Conservation (phyloP, 371 early-diverging fungal genomes). For the Agmasoma carcini region DNA sequence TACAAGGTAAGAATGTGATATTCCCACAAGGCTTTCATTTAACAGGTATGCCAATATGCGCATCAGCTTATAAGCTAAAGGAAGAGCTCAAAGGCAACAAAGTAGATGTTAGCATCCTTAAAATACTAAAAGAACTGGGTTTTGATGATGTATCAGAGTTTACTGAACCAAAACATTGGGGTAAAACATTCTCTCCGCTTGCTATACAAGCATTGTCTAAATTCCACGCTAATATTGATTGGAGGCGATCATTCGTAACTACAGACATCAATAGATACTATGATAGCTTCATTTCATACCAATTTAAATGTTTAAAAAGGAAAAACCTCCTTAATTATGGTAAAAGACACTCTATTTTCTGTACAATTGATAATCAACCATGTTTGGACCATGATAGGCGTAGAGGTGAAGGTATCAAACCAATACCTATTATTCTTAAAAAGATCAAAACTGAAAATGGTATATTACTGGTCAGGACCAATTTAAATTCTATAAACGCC, state of each 20-base stretch:
- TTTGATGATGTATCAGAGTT: slow-evolving; percentile 83
- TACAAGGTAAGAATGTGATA: slow-evolving; percentile 78
- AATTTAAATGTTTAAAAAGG: slow-evolving; percentile 74
- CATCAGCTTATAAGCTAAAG: slow-evolving; percentile 85
- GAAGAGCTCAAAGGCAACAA: slow-evolving; percentile 65
- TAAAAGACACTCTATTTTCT: slow-evolving; percentile 91
- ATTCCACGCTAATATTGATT: slow-evolving; percentile 80
- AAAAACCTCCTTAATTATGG: slow-evolving; percentile 79
- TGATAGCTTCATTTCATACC: slow-evolving; percentile 96
- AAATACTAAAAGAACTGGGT: slow-evolving; percentile 80
- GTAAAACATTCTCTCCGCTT: slow-evolving; percentile 78
- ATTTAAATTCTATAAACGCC: not conserved
- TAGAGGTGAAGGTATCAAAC: slow-evolving; percentile 86
- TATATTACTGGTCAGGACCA: slow-evolving; percentile 14
- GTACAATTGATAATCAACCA: slow-evolving; percentile 83
- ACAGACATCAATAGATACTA: slow-evolving; percentile 96
- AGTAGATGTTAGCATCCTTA: slow-evolving; percentile 67
- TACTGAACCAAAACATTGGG: slow-evolving; percentile 83
- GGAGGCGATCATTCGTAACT: slow-evolving; percentile 93
- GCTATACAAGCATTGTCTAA: slow-evolving; percentile 66
- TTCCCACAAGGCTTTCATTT: slow-evolving; percentile 97
- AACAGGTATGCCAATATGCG: slow-evolving; percentile 99
- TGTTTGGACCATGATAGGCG: slow-evolving; percentile 99
- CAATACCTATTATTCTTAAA: slow-evolving; percentile 69
- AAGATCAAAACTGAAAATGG: slow-evolving; percentile 8